Evolutionary conservation across 441 rosid genomes (phyloP).

Genomic region (Eruca vesicaria): DNA sequence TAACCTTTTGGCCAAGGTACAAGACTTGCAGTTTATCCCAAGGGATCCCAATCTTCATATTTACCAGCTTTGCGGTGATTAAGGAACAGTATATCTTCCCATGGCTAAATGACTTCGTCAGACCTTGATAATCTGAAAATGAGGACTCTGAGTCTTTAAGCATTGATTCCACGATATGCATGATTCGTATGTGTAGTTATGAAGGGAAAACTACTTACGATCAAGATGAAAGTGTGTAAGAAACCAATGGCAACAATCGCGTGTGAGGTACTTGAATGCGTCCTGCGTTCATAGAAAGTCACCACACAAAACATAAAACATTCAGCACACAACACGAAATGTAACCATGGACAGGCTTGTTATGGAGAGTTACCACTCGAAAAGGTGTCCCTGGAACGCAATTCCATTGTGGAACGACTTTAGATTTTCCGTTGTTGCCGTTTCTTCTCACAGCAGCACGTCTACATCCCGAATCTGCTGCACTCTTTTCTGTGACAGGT

Average conservation of each 20-base stretch:
- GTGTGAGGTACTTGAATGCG: slow-evolving; percentile 88
- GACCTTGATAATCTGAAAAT: slow-evolving; percentile 90
- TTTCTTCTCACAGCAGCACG: slow-evolving; percentile 34
- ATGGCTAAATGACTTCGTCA: slow-evolving; percentile 79
- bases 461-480: slow-evolving; percentile 38
- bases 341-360: neutral
- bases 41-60: slow-evolving; percentile 81
- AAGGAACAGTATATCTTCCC: slow-evolving; percentile 93
- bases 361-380: slow-evolving; percentile 67
- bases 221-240: slow-evolving; percentile 97
- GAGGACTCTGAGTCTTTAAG: slow-evolving; percentile 12
- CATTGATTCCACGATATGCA: slow-evolving; percentile 2
- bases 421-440: slow-evolving; percentile 46
- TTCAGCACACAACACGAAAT: slow-evolving; percentile 5
- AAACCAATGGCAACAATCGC: slow-evolving; percentile 96
- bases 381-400: slow-evolving; percentile 80
- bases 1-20: slow-evolving; percentile 68
- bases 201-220: slow-evolving; percentile 59
- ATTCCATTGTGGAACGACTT: slow-evolving; percentile 79
- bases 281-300: slow-evolving; percentile 60
- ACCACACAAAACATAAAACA: slow-evolving; percentile 13
- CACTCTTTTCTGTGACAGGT: slow-evolving; percentile 30
- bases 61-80: slow-evolving; percentile 83
- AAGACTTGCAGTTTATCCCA: slow-evolving; percentile 78
- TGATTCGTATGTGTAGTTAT: neutral